Percentiles rank a stretch among this genome's conserved stretches.
Evolutionary conservation across 805 yeast species (phyloP).

Genomic region (Kazachstania taianensis): DNA sequence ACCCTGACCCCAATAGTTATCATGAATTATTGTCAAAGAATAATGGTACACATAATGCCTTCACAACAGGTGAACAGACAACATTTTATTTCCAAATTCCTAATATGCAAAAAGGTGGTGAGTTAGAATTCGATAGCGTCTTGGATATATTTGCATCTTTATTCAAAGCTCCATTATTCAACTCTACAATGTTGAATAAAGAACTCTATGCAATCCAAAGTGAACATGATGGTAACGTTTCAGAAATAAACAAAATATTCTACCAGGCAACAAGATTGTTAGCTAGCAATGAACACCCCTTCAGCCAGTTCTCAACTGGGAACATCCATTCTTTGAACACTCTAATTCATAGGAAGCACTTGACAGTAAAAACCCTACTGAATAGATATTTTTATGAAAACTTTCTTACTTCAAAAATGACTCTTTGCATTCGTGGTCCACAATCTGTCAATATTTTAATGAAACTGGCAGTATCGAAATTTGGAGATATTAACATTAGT

Average conservation of each 20-base stretch:
- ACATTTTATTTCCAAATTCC: conserved; percentile 57
- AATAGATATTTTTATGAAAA: conserved; percentile 32
- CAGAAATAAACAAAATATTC: conserved; percentile 35
- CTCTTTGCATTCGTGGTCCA: conserved; percentile 54
- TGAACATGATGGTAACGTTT: conserved; percentile 52
- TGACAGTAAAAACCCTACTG: conserved; percentile 31
- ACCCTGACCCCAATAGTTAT: conserved; percentile 38
- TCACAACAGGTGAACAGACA: conserved; percentile 58
- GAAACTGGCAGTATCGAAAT: conserved; percentile 39
- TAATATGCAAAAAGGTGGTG: conserved; percentile 23
- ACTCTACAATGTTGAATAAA: conserved; percentile 31
- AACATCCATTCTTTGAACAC: conserved; percentile 39
- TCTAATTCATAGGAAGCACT: conserved; percentile 25
- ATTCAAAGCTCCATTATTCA: conserved; percentile 43
- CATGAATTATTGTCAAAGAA: conserved; percentile 34
- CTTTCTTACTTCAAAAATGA: conserved; percentile 41
- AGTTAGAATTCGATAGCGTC: conserved; percentile 36
- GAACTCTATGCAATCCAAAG: conserved; percentile 56
- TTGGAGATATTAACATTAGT: conserved; percentile 28
- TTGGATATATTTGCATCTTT: conserved; percentile 42
- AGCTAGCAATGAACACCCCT: conserved; percentile 40
- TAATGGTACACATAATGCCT: conserved; percentile 59
- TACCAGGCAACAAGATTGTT: conserved; percentile 51
- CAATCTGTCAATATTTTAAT: conserved; percentile 51
- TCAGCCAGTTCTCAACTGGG: conserved; percentile 59